Evolutionary conservation across 129 eudicot genomes (phyloP), one percentile per base, ranked within the genome.

Genomic region (Cynara cardunculus): DNA sequence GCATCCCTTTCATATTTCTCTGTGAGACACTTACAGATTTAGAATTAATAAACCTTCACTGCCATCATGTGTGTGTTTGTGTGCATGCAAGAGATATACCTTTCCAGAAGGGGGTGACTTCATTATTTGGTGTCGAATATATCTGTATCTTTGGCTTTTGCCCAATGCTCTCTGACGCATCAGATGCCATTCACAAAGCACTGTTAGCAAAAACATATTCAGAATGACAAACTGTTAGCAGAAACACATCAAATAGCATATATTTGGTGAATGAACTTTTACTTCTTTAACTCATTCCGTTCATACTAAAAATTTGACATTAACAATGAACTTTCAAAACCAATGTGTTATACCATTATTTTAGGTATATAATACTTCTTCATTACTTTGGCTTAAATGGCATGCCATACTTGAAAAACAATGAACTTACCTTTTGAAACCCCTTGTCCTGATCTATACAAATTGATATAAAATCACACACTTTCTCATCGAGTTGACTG

Each of bases 1-100:
- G 99, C 99, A 84, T 92, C 99, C 86, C 81, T 87, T 76, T 94
- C 99, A 82, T 92, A 94, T 86, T 94, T 94, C 30, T 89, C 99
- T 91, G 92, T 77, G 67, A 88, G 81, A 80, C 9, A 53, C 18
- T 22, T 18, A 32, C 27, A 73, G 18, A 69, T 73, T 73, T 59
- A 68, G 25, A 80, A 59, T 10, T 2, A 37, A 37, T 39, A 14
- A 27, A 72, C 5, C 18, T 71, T 74, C 39, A 27, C 21, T 34
- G 18, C 4, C 25, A 84, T 32, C 67, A 62, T 25, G 56, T 21
- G 69, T 21, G 75, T 14, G 32, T 32, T 68, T 59, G 41, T 6
- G 37, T 28, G 75, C 12, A 32, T 11, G 86, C 64, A 70, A 78
- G 72, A 84, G 31, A 80, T 61, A 59, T 77, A 94, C 98, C 92